A percentile compares a stretch with the other conserved stretches of the same genome.
Conservation (phyloP, 495 filamentous ascomycete species). For the Xanthoparmelia taractica region DNA sequence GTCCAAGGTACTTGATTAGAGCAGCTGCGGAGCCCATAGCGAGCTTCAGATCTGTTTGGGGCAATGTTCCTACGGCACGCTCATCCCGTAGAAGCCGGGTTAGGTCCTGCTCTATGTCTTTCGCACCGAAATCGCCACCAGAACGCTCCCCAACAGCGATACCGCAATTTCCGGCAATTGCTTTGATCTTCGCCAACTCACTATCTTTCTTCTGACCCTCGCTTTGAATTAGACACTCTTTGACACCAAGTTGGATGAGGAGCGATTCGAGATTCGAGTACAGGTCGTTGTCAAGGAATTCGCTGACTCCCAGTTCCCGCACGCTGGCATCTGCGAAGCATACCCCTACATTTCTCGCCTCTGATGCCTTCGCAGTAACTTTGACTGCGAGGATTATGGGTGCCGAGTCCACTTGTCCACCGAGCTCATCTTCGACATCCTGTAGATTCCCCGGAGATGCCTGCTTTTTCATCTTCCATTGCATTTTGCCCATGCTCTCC, state of each 20-base stretch:
- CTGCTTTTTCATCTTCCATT: slow-evolving; percentile 86
- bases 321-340: slow-evolving; percentile 98
- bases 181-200: slow-evolving; percentile 77
- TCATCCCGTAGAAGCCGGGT: slow-evolving; percentile 81
- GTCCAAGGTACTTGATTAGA: slow-evolving; percentile 90
- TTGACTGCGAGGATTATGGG: slow-evolving; percentile 94
- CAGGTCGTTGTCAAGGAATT: slow-evolving; percentile 95
- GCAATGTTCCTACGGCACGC: slow-evolving; percentile 62
- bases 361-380: slow-evolving; percentile 74
- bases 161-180: slow-evolving; percentile 86
- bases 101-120: slow-evolving; percentile 95
- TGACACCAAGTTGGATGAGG: slow-evolving; percentile 91
- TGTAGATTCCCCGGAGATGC: slow-evolving; percentile 94
- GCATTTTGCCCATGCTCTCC: slow-evolving; percentile 63
- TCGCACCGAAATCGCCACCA: slow-evolving; percentile 69
- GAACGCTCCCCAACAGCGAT: slow-evolving; percentile 78
- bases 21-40: slow-evolving; percentile 94
- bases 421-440: slow-evolving; percentile 94
- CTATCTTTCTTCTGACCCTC: slow-evolving; percentile 76
- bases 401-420: slow-evolving; percentile 75
- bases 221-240: slow-evolving; percentile 76
- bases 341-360: slow-evolving; percentile 82
- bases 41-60: slow-evolving; percentile 88
- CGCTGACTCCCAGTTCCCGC: slow-evolving; percentile 89
- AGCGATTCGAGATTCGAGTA: slow-evolving; percentile 98